Conservation (phyloP, 2,329 filamentous ascomycete species). For the Escovopsis sp. region DNA sequence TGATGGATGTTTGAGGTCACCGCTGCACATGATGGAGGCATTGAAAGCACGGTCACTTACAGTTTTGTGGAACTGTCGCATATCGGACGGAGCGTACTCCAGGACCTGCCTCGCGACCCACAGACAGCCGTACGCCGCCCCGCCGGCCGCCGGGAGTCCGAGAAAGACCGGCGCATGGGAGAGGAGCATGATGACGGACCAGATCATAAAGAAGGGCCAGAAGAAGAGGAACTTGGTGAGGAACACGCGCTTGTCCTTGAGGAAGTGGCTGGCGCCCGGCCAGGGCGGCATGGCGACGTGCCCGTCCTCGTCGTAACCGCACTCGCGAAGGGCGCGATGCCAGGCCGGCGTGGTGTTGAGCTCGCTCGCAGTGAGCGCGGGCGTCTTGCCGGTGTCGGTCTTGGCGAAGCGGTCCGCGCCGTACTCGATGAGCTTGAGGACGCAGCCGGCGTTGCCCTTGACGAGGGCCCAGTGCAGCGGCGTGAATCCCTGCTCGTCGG, state of each 20-base stretch:
- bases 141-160: conserved; percentile 55
- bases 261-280: conserved; percentile 53
- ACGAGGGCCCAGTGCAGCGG: conserved; percentile 94
- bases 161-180: conserved; percentile 60
- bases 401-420: conserved; percentile 85
- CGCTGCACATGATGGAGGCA: neutral
- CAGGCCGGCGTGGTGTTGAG: conserved; percentile 76
- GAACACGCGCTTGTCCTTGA: conserved; percentile 64
- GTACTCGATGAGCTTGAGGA: conserved; percentile 90
- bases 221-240: conserved; percentile 79
- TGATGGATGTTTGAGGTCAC: too few relatives aligned
- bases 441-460: conserved; percentile 75
- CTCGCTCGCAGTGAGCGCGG: conserved; percentile 68
- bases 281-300: conserved; percentile 55
- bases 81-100: conserved; percentile 71
- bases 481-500: conserved; percentile 85
- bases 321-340: conserved; percentile 68
- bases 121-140: conserved; percentile 56
- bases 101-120: conserved; percentile 64
- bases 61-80: conserved; percentile 81
- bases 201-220: conserved; percentile 68
- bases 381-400: conserved; percentile 82
- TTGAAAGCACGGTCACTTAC: conserved; percentile 30
- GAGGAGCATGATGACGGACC: conserved; percentile 54
- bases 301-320: conserved; percentile 68